Evolutionary conservation across 176 grass and related monocot genomes (phyloP), one percentile per base, ranked within the genome.

Genomic region (Triticum urartu): DNA sequence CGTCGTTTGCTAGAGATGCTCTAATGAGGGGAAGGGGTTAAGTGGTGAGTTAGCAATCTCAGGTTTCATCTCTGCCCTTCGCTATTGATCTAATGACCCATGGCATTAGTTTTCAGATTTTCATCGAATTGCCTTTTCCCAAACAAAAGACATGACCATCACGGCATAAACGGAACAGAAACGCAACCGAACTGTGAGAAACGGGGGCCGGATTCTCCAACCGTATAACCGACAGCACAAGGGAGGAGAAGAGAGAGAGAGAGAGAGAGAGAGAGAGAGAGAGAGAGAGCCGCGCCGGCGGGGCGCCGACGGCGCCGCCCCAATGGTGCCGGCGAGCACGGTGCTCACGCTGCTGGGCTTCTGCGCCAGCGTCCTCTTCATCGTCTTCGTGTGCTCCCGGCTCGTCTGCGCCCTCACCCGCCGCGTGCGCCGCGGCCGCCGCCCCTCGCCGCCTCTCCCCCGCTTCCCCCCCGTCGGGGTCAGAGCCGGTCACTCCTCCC

Each of bases 271-370:
- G 38, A 2, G 7, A 8, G 36, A 39, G 38, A 21, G 59, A 60
- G 20, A 22, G 21, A 39, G 70, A 30, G 45, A 32, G 7, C 14
- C 26, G 47, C 47, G 73, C 45, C 42, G 72, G 72, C 72, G 72
- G 24, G 12, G 40, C 72, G 40, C 30, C 30, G 30, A 35, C 30
- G 30, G 66, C 68, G 20, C 72, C 43, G 72, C 45, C 74, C 26
- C 47, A 77, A 77, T 77, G 74, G 47, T 77, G 47, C 33, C 74
- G 74, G 48, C 9, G 47, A 77, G 74, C 74, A 77, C 47, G 8
- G 74, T 77, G 47, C 47, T 77, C 47, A 77, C 74, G 26, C 74
- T 77, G 74, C 74, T 77, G 74, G 74, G 74, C 8, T 77, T 77
- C 74, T 54, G 74, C 47, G 74, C 74, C 47, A 77, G 74, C 47